These are phyloP conservation scores for Castanopsis chinensis DNA, from an alignment of 306 rosid genomes.

Conservation along the genomic window DNA sequence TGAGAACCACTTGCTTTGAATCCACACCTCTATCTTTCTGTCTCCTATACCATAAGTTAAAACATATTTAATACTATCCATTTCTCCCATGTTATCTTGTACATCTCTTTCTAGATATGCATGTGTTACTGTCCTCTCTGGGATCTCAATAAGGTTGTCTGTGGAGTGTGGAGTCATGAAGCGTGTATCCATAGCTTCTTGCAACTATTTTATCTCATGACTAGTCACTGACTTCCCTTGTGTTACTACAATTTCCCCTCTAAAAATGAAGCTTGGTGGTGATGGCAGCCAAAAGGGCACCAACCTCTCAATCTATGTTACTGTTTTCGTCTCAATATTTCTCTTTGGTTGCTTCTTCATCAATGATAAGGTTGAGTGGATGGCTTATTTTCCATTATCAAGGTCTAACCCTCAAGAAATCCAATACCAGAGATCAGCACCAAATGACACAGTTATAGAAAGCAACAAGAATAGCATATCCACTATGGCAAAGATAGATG, in stretches of 20 bases:
- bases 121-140: no score
- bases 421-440: constrained; percentile 23
- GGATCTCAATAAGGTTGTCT: no score
- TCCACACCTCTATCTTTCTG: no score
- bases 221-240: neutral
- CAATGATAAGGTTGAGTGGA: constrained; percentile 66
- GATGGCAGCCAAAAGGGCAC: constrained; percentile 43
- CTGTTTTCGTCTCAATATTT: constrained; percentile 47
- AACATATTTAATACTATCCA: no score
- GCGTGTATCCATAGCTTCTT: neutral
- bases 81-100: no score
- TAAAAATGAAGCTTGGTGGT: neutral
- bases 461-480: neutral
- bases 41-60: no score
- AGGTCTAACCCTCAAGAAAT: constrained; percentile 46
- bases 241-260: neutral
- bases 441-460: neutral
- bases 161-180: neutral
- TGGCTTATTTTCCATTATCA: constrained; percentile 59
- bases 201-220: neutral
- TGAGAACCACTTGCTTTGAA: no score
- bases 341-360: constrained; percentile 75
- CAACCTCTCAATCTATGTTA: constrained; percentile 51
- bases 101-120: no score
- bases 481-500: no score